Evolutionary conservation across 176 grass and related monocot genomes (phyloP), one percentile per base, ranked within the genome.

Genomic region (Avena eriantha): DNA sequence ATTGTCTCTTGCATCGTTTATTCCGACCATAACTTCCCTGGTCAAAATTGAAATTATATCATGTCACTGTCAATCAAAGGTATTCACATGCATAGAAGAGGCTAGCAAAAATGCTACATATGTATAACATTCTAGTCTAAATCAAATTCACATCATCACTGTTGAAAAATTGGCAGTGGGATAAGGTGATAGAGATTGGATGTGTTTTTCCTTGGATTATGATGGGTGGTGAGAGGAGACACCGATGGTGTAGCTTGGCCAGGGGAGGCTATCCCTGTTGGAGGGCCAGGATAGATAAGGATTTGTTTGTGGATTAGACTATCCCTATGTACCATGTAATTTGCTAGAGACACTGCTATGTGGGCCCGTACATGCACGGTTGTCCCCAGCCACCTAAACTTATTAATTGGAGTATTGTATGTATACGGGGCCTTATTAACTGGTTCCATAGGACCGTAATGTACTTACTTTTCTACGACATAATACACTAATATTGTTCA

Each of bases 271-370:
- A 55, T 77, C 75, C 75, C 50, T 63, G 60, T 68, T 8, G 9
- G 4, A 56, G 18, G 54, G 54, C 54, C 54, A 56, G 54, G 54
- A 21, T 7, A 58, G 80, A 82, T 82, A 70, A 82, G 63, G 79
- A 82, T 54, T 57, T 56, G 80, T 69, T 57, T 43, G 80, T 71
- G 66, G 65, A 82, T 82, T 56, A 82, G 49, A 56, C 49, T 39
- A 34, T 2, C 31, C 56, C 43, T 82, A 39, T 71, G 49, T 41
- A 54, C 80, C 80, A 82, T 24, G 80, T 82, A 82, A 71, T 82
- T 22, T 43, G 33, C 13, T 9, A 1, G 80, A 12, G 65, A 5
- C 66, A 11, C 80, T 82, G 65, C 8, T 34, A 23, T 3, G 21
- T 83, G 81, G 80, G 67, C 12, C 66, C 65, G 10, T 0, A 33